Percentiles rank a stretch among this genome's conserved stretches.
phyloP scores from a whole-genome alignment of 495 filamentous ascomycete species.

The Penicillium egyptiacum region DNA sequence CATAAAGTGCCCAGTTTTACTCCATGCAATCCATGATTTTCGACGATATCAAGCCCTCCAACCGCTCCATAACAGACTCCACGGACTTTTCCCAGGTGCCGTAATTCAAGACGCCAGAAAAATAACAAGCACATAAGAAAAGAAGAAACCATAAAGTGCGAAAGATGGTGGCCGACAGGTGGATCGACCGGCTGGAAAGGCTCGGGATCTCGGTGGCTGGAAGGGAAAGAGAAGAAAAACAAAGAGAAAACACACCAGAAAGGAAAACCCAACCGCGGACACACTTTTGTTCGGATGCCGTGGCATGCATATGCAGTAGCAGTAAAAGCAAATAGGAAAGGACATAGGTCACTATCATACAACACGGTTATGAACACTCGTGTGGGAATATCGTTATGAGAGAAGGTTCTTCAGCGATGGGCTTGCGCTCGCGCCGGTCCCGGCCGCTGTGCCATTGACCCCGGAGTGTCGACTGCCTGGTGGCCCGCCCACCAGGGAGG shows the following conservation, averaged over 20 bases:
- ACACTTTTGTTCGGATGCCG: slow-evolving; percentile 24
- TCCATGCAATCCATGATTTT: slow-evolving; percentile 29
- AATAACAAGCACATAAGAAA: slow-evolving; percentile 11
- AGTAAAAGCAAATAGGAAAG: slow-evolving; percentile 24
- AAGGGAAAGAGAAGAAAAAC: background rate
- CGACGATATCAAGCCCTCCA: slow-evolving; percentile 11
- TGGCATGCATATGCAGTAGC: slow-evolving; percentile 26
- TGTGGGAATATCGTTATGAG: slow-evolving; percentile 43
- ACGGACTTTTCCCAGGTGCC: slow-evolving; percentile 18
- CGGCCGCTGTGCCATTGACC: slow-evolving; percentile 38
- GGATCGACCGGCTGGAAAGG: background rate
- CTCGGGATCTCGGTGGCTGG: slow-evolving; percentile 1
- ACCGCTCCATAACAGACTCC: slow-evolving; percentile 17
- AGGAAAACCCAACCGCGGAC: slow-evolving; percentile 9
- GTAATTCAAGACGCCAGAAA: slow-evolving; percentile 27
- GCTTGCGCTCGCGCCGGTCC: slow-evolving; percentile 65
- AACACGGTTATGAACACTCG: slow-evolving; percentile 14
- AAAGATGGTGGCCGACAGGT: background rate
- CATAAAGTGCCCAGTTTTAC: slow-evolving; percentile 24
- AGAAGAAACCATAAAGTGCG: slow-evolving; percentile 1
- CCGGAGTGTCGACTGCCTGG: slow-evolving; percentile 33
- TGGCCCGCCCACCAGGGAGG: slow-evolving; percentile 24
- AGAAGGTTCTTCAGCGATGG: slow-evolving; percentile 75
- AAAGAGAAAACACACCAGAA: slow-evolving; percentile 6
- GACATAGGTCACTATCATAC: slow-evolving; percentile 29